phyloP scores from a whole-genome alignment of 2,329 filamentous ascomycete genomes.

The Fusarium sp. region DNA sequence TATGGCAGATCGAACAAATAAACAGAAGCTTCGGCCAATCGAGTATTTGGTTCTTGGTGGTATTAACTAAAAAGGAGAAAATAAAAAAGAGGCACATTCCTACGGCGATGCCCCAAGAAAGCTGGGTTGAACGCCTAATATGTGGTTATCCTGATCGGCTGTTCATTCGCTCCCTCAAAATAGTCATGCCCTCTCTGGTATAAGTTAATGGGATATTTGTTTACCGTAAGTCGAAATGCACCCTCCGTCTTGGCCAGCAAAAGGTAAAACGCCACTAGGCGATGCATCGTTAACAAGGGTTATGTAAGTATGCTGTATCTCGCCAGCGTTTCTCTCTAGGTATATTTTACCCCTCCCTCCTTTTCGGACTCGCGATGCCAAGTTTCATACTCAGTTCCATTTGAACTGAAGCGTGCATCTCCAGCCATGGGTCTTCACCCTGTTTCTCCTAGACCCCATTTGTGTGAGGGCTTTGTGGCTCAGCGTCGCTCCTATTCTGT shows the following conservation, averaged over 20 bases:
- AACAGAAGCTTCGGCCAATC: constrained; percentile 9
- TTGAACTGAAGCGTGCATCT: constrained; percentile 25
- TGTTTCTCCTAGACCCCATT: constrained; percentile 46
- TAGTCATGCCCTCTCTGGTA: constrained; percentile 28
- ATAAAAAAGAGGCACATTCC: constrained; percentile 1
- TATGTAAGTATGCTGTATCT: constrained; percentile 5
- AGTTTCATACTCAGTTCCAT: constrained; percentile 19
- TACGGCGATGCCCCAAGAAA: constrained; percentile 2
- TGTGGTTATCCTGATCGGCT: constrained; percentile 25
- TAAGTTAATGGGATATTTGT: constrained; percentile 42
- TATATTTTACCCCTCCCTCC: not conserved
- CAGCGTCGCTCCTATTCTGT: constrained; percentile 48
- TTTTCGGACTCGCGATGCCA: not conserved
- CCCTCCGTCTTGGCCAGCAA: constrained; percentile 12
- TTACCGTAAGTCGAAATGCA: constrained; percentile 29
- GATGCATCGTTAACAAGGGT: constrained; percentile 32
- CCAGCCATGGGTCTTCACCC: constrained; percentile 9
- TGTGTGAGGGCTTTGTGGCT: constrained; percentile 45
- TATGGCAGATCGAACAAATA: not conserved
- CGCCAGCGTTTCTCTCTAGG: constrained; percentile 4
- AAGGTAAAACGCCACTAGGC: constrained; percentile 28
- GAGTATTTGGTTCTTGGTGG: constrained; percentile 13
- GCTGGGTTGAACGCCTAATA: constrained; percentile 4
- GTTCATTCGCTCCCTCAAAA: not conserved
- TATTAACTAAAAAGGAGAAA: constrained; percentile 30